phyloP scores from a whole-genome alignment of 2,329 filamentous ascomycete genomes.

The Raffaelea deltoideospora region DNA sequence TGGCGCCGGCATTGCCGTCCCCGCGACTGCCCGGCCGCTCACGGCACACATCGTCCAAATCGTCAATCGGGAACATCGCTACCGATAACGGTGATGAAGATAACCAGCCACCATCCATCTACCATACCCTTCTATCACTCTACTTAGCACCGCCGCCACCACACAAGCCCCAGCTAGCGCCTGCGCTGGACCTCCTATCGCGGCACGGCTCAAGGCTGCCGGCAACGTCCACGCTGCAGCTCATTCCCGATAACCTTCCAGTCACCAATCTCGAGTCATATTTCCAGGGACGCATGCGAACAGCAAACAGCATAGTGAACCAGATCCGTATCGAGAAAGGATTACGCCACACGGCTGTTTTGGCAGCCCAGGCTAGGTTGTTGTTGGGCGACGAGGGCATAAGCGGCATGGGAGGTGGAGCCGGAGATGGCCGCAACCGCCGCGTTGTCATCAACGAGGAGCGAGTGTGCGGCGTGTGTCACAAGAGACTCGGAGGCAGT shows the following conservation, averaged over 20 bases:
- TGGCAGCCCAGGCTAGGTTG: constrained; percentile 59
- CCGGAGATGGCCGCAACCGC: constrained; percentile 37
- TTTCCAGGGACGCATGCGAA: constrained; percentile 79
- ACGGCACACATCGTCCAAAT: constrained; percentile 25
- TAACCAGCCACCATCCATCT: constrained; percentile 57
- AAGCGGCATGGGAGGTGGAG: constrained; percentile 26
- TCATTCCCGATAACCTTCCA: constrained; percentile 70
- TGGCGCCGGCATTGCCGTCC: no score
- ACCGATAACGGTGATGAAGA: neutral
- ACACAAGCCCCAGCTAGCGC: constrained; percentile 55
- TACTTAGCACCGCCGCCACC: constrained; percentile 72
- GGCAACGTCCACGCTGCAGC: constrained; percentile 66
- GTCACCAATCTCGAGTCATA: constrained; percentile 74
- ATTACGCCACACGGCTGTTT: constrained; percentile 62
- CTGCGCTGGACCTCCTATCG: constrained; percentile 76
- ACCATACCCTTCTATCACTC: constrained; percentile 76
- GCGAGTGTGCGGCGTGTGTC: constrained; percentile 77
- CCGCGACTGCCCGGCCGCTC: constrained; percentile 11
- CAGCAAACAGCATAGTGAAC: constrained; percentile 68
- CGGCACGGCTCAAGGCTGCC: constrained; percentile 86
- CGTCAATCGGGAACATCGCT: no score
- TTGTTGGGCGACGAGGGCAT: constrained; percentile 48
- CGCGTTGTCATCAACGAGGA: constrained; percentile 78
- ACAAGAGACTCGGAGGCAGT: constrained; percentile 81
- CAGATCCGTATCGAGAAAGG: constrained; percentile 64